Conservation (phyloP, 257 asterid genomes). For the Henckelia pumila region DNA sequence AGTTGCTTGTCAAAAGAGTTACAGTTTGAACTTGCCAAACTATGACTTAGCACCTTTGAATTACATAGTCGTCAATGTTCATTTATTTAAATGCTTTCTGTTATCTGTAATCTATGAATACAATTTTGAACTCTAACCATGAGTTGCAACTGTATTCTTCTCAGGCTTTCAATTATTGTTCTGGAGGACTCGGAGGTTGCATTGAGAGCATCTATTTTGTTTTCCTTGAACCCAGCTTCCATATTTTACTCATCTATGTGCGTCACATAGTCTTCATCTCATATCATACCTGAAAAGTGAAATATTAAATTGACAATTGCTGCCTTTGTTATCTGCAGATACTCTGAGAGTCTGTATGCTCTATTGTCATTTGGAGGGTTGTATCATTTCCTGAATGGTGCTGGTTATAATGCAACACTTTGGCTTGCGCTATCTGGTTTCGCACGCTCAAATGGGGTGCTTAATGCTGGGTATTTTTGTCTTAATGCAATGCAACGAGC, state of each 20-base stretch:
- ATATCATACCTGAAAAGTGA: constrained; percentile 1
- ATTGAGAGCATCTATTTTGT: constrained; percentile 75
- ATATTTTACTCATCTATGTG: constrained; percentile 94
- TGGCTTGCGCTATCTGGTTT: constrained; percentile 79
- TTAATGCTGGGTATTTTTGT: constrained; percentile 82
- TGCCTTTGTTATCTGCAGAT: constrained; percentile 48
- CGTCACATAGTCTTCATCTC: constrained; percentile 31
- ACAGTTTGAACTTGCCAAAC: constrained; percentile 15
- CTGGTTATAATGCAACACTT: constrained; percentile 48
- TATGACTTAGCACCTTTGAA: constrained; percentile 6
- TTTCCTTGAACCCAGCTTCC: constrained; percentile 97
- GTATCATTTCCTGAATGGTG: constrained; percentile 53
- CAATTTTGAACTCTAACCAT: neutral
- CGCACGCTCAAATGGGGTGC: constrained; percentile 91
- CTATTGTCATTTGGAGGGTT: constrained; percentile 75
- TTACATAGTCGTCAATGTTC: constrained; percentile 6
- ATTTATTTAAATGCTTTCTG: neutral
- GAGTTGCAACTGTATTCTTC: constrained; percentile 18
- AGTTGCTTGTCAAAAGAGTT: constrained; percentile 23
- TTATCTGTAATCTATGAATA: neutral
- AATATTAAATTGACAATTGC: constrained; percentile 27
- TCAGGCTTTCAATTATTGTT: constrained; percentile 71
- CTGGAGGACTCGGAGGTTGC: constrained; percentile 71
- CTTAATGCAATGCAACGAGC: constrained; percentile 62
- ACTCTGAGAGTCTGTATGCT: constrained; percentile 87